Evolutionary conservation across 495 filamentous ascomycete species (phyloP), one percentile per base, ranked within the genome.

Genomic region (Penicillium silybi): DNA sequence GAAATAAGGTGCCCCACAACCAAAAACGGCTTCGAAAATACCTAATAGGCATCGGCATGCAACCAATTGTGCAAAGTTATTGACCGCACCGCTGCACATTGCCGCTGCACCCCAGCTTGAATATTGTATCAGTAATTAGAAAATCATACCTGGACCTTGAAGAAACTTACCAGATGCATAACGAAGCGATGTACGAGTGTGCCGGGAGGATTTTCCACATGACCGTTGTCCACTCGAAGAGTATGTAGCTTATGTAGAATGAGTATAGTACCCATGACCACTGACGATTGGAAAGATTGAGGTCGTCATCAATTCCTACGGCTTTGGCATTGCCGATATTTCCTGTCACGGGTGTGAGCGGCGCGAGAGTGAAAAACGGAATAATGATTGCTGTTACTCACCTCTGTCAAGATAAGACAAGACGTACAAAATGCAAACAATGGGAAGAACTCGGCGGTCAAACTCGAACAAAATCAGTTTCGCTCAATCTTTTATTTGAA

Each of bases 221-320:
- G 8, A 68, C 45, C 1, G 60, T 61, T 2, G 58, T 58, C 65
- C 65, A 68, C 41, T 68, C 62, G 17, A 68, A 68, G 22, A 61
- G 1, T 26, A 66, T 59, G 35, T 68, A 68, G 27, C 43, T 58
- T 29, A 68, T 83, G 56, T 89, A 89, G 53, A 89, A 89, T 10
- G 85, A 78, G 11, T 82, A 85, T 23, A 89, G 68, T 16, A 89
- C 66, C 85, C 85, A 90, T 56, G 81, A 68, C 56, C 79, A 83
- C 41, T 78, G 69, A 19, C 64, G 57, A 25, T 73, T 66, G 13
- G 53, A 61, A 11, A 82, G 62, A 5, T 71, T 52, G n/a, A 82
- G 66, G 58, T 79, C 80, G 16, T 76, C 66, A 17, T 66, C 63
- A 65, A 85, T 77, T 22, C 78, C 78, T 4, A 77, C 78, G 10